Conservation (phyloP, 495 filamentous ascomycete genomes). For the Neurospora hispaniola region DNA sequence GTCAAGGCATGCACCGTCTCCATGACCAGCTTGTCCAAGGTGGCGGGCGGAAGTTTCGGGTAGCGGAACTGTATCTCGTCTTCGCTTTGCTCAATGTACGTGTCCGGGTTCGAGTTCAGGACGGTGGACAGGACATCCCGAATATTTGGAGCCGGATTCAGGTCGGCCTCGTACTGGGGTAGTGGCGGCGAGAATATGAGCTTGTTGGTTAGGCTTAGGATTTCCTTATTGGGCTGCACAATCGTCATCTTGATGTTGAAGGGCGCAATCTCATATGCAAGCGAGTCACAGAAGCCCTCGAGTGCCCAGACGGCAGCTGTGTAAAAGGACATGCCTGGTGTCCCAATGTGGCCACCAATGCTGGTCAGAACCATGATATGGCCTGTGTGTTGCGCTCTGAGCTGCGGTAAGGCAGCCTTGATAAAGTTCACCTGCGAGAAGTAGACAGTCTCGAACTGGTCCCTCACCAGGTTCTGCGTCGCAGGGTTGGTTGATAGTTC, state of each 20-base stretch:
- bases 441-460: conserved; percentile 91
- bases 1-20: conserved; percentile 90
- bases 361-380: conserved; percentile 87
- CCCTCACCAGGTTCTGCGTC: conserved; percentile 66
- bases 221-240: conserved; percentile 78
- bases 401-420: conserved; percentile 72
- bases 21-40: conserved; percentile 59
- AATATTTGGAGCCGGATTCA: conserved; percentile 68
- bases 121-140: conserved; percentile 71
- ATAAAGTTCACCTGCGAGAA: conserved; percentile 94
- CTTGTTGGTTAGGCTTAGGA: conserved; percentile 72
- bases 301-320: conserved; percentile 90
- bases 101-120: conserved; percentile 46
- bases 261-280: conserved; percentile 93
- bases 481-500: conserved; percentile 67
- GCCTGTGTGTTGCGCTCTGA: conserved; percentile 67
- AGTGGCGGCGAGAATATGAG: conserved; percentile 71
- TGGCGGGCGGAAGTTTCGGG: conserved; percentile 52
- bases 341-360: conserved; percentile 86
- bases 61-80: conserved; percentile 59
- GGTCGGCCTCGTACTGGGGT: conserved; percentile 58
- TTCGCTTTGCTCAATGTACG: conserved; percentile 31
- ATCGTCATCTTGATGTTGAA: conserved; percentile 96
- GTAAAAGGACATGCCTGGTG: conserved; percentile 82
- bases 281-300: conserved; percentile 94